Evolutionary conservation across 495 filamentous ascomycete genomes (phyloP).

Genomic region (Choiromyces venosus): DNA sequence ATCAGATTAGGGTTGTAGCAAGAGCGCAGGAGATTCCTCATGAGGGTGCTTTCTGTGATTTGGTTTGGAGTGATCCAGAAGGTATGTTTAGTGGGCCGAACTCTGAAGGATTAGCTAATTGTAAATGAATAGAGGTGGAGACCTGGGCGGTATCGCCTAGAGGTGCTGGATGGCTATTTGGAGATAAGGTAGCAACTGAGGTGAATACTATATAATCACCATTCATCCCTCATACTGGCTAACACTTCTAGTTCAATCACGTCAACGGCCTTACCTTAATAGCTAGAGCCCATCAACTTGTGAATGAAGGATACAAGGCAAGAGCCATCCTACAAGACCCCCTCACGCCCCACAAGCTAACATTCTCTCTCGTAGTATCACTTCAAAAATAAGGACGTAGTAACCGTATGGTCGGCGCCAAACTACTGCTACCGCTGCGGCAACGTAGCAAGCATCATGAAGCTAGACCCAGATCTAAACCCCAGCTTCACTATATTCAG

Average conservation of each 20-base stretch:
- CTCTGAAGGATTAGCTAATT: constrained; percentile 9
- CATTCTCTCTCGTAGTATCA: constrained; percentile 59
- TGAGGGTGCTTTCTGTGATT: constrained; percentile 94
- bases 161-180: constrained; percentile 95
- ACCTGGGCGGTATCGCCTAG: constrained; percentile 95
- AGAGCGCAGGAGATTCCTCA: constrained; percentile 96
- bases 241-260: constrained; percentile 71
- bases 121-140: constrained; percentile 61
- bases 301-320: constrained; percentile 97
- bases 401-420: constrained; percentile 98
- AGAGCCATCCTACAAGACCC: constrained; percentile 2
- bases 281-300: constrained; percentile 90
- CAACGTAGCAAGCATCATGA: constrained; percentile 96
- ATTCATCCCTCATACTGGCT: neutral
- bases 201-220: constrained; percentile 5
- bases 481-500: constrained; percentile 92
- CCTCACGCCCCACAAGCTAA: neutral
- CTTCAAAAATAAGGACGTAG: constrained; percentile 89
- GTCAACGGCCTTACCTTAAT: constrained; percentile 94
- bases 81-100: constrained; percentile 19
- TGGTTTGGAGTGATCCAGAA: constrained; percentile 97
- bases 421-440: constrained; percentile 99
- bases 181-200: constrained; percentile 93
- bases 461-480: constrained; percentile 73
- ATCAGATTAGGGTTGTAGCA: constrained; percentile 95